Conservation (phyloP, 495 filamentous ascomycete genomes). For the Neurospora discreta region DNA sequence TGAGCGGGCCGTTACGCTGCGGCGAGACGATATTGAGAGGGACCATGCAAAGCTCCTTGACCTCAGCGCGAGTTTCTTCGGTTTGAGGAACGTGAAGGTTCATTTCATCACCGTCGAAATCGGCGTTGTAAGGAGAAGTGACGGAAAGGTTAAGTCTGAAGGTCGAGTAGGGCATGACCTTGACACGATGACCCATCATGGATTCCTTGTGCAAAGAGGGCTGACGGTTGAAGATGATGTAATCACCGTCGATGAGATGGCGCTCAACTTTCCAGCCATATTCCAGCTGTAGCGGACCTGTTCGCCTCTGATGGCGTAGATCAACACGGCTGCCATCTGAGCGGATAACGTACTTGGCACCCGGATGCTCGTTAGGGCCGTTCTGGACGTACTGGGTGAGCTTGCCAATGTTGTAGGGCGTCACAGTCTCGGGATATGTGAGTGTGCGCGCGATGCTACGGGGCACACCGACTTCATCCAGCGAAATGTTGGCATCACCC, state of each 20-base stretch:
- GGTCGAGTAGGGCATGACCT: constrained; percentile 97
- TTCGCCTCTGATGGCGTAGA: constrained; percentile 79
- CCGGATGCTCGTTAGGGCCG: constrained; percentile 87
- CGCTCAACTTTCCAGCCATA: constrained; percentile 99
- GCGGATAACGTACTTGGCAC: constrained; percentile 89
- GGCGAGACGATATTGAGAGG: constrained; percentile 96
- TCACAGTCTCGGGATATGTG: constrained; percentile 95
- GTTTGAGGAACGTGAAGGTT: constrained; percentile 97
- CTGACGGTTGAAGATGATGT: constrained; percentile 98
- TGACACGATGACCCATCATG: constrained; percentile 98
- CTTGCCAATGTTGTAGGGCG: constrained; percentile 92
- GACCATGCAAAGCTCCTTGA: constrained; percentile 89
- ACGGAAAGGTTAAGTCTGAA: constrained; percentile 96
- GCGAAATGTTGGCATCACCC: constrained; percentile 88
- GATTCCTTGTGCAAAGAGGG: constrained; percentile 98
- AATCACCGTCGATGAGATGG: constrained; percentile 89
- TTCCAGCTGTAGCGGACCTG: constrained; percentile 68
- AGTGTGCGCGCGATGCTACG: constrained; percentile 77
- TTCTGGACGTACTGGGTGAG: constrained; percentile 80
- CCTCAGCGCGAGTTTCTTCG: constrained; percentile 88
- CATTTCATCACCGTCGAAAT: constrained; percentile 99
- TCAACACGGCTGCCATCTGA: constrained; percentile 88
- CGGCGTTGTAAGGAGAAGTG: constrained; percentile 96
- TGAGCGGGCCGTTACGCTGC: constrained; percentile 90
- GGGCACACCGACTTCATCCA: constrained; percentile 95